Percentiles rank a stretch among this genome's conserved stretches.
phyloP scores from a whole-genome alignment of 495 filamentous ascomycete genomes.

The Letharia columbiana region DNA sequence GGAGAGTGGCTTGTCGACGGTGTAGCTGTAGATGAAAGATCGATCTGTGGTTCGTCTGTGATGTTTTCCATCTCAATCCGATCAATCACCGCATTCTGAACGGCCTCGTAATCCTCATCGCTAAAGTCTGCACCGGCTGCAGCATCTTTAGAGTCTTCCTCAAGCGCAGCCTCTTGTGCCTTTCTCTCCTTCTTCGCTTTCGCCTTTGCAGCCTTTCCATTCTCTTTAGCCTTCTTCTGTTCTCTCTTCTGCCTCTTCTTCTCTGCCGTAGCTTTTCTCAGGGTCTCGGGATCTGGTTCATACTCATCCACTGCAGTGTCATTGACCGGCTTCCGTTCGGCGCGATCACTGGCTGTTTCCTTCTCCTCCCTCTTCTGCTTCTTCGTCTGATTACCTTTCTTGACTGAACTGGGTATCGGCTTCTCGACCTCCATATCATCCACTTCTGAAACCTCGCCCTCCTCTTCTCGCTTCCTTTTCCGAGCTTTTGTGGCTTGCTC shows the following conservation, averaged over 20 bases:
- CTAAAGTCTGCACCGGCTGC: conserved; percentile 13
- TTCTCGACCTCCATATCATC: conserved; percentile 44
- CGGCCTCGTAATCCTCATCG: conserved; percentile 30
- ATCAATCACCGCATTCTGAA: conserved; percentile 27
- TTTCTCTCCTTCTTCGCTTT: conserved; percentile 41
- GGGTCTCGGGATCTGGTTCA: not conserved
- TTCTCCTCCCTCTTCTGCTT: conserved; percentile 36
- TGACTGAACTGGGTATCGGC: conserved; percentile 31
- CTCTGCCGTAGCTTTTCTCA: conserved; percentile 27
- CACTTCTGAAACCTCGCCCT: conserved; percentile 32
- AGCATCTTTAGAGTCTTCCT: conserved; percentile 10
- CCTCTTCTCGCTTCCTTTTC: conserved; percentile 58
- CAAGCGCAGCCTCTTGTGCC: conserved; percentile 21
- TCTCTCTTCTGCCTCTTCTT: conserved; percentile 42
- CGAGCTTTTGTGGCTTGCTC: conserved; percentile 51
- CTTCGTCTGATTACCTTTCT: conserved; percentile 34
- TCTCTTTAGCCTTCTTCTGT: conserved; percentile 44
- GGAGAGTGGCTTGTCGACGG: conserved; percentile 53
- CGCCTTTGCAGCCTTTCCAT: conserved; percentile 34
- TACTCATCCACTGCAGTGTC: not conserved
- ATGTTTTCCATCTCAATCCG: conserved; percentile 42
- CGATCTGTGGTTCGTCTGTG: conserved; percentile 34
- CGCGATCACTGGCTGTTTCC: conserved; percentile 13
- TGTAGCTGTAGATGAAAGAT: conserved; percentile 38
- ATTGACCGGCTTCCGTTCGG: not conserved